Base-by-base conservation (phyloP, 768 basidiomycete species). In the Boletales sp. region DNA sequence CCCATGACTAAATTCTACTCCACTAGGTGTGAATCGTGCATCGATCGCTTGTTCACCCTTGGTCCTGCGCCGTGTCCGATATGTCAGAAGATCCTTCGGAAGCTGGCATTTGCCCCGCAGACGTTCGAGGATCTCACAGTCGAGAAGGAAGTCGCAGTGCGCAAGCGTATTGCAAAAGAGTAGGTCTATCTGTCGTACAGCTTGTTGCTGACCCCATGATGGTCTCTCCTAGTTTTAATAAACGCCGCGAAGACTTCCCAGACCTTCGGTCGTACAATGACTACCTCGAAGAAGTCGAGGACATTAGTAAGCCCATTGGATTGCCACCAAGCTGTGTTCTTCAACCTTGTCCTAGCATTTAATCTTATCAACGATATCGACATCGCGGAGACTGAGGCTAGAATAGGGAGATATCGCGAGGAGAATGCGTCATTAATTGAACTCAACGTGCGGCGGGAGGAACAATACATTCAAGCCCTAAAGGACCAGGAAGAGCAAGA, bases 11-110 rank as follows among this genome's bases (percentile, higher is more conserved):
- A 59, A 51, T 9, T 1, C 12, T 8, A 18, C 19, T n/a, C n/a
- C 38, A 19, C 43, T 53, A 95, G 94, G 91, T 98, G 97, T 72
- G 95, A 98, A 74, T 92, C 91, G 1, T 99, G 97, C 68, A 97
- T 99, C 61, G 97, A 98, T 69, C 83, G 94, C 8, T 69, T 97
- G 36, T 99, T 95, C 69, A 95, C 94, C 1, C 80, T 97, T 5
- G 94, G 95, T 2, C 94, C 97, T 2, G 94, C 93, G 3, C 92
- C 92, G 4, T 98, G 97, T 75, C 97, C 97, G 15, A 84, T 93
- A 49, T 99, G 97, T 68, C 82, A 80, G 46, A 90, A 85, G 61
- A 81, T 88, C 15, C 76, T 97, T 44, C 74, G 97, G 17, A 98
- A 97, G 65, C 79, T 93, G 21, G 90, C 91, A n/a, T 99, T 98